Evolutionary conservation across 1,139 yeast species (phyloP).

Genomic region (Saccharomyces pastorianus): DNA sequence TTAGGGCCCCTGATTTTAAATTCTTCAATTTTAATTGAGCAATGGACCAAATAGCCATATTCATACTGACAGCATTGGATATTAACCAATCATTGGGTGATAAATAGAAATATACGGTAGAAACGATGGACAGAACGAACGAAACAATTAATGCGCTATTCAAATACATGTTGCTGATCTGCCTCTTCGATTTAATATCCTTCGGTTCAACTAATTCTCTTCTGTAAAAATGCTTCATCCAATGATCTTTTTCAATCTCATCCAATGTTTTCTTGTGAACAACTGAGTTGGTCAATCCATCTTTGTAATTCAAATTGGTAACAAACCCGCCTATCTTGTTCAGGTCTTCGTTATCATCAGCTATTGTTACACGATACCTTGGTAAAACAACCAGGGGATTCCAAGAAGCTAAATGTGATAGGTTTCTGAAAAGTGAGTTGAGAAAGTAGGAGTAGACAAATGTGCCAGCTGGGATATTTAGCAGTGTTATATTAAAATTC

Average conservation of each 20-base stretch:
- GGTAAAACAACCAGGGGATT: conserved; percentile 13
- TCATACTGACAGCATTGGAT: conserved; percentile 15
- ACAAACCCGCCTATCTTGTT: conserved; percentile 12
- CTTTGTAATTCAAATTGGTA: conserved; percentile 16
- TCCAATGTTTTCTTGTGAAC: conserved; percentile 10
- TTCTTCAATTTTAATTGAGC: conserved; percentile 19
- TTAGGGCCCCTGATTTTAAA: conserved; percentile 44
- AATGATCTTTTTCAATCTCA: conserved; percentile 9
- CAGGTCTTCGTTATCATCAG: conserved; percentile 18
- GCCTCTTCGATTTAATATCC: conserved; percentile 41
- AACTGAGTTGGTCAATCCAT: conserved; percentile 9
- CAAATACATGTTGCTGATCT: conserved; percentile 34
- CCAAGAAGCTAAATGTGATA: conserved; percentile 8
- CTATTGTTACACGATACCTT: conserved; percentile 18
- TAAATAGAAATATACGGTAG: conserved; percentile 5
- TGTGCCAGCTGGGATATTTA: conserved; percentile 11
- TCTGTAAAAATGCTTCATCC: conserved; percentile 8
- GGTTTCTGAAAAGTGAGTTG: conserved; percentile 10
- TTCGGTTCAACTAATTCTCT: conserved; percentile 37
- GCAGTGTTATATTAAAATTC: conserved; percentile 9
- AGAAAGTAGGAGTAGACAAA: conserved; percentile 14
- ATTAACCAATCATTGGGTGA: conserved; percentile 18
- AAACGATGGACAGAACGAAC: conserved; percentile 6
- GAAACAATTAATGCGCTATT: conserved; percentile 13
- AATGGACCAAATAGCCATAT: conserved; percentile 19